phyloP scores from a whole-genome alignment of 345 rosid species.

The Salix caprea region DNA sequence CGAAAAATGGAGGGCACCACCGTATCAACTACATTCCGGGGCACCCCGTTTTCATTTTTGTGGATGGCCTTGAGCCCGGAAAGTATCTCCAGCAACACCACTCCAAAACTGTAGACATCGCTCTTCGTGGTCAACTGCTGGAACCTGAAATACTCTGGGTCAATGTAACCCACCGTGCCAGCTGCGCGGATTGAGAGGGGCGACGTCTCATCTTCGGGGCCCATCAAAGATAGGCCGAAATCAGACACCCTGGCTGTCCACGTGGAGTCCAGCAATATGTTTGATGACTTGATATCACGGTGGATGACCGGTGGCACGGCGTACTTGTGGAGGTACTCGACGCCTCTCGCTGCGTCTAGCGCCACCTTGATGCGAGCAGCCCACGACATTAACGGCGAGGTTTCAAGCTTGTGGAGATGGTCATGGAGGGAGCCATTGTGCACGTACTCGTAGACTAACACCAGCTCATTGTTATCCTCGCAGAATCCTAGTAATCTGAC shows the following conservation, averaged over 20 bases:
- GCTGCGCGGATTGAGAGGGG: conserved; percentile 64
- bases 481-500: conserved; percentile 63
- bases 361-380: conserved; percentile 48
- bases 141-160: conserved; percentile 72
- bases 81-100: conserved; percentile 58
- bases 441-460: conserved; percentile 67
- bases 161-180: conserved; percentile 77
- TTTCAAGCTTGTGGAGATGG: conserved; percentile 53
- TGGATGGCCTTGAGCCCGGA: conserved; percentile 65
- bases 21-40: conserved; percentile 61
- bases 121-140: conserved; percentile 60
- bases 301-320: conserved; percentile 66
- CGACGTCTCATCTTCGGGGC: conserved; percentile 49
- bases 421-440: conserved; percentile 61
- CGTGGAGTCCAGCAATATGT: conserved; percentile 48
- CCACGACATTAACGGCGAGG: conserved; percentile 60
- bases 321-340: conserved; percentile 65
- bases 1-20: conserved; percentile 52
- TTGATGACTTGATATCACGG: conserved; percentile 81
- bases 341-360: conserved; percentile 68
- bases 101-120: conserved; percentile 77
- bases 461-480: conserved; percentile 52
- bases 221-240: conserved; percentile 68
- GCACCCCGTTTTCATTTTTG: conserved; percentile 40
- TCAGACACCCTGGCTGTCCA: conserved; percentile 76